Percentiles rank a stretch among this genome's conserved stretches.
phyloP scores from a whole-genome alignment of 495 filamentous ascomycete species.

The Hypoxylon trugodes region DNA sequence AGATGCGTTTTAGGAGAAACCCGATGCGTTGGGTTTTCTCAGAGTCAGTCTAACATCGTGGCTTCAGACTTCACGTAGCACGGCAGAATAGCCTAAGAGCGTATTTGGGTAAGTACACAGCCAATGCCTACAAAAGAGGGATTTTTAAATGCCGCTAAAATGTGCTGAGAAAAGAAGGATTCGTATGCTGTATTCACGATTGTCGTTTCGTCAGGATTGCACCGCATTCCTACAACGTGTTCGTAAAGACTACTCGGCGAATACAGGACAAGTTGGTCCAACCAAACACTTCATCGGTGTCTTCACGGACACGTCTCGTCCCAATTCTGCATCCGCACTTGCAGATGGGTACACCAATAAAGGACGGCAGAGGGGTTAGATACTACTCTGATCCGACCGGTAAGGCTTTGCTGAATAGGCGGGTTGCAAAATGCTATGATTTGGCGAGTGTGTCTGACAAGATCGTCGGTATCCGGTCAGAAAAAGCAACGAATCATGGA shows the following conservation, averaged over 20 bases:
- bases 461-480: slow-evolving; percentile 38
- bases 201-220: slow-evolving; percentile 10
- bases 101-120: slow-evolving; percentile 1
- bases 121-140: too few species aligned
- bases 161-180: too few species aligned
- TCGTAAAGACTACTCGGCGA: slow-evolving; percentile 26
- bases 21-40: background rate
- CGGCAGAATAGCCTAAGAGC: slow-evolving; percentile 5
- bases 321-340: slow-evolving; percentile 5
- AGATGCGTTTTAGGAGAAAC: background rate
- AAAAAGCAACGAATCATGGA: slow-evolving; percentile 10
- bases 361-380: background rate
- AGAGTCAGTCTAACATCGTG: slow-evolving; percentile 5
- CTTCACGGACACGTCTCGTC: slow-evolving; percentile 15
- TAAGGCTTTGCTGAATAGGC: slow-evolving; percentile 17
- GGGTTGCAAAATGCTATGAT: slow-evolving; percentile 6
- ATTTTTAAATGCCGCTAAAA: too few species aligned
- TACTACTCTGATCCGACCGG: slow-evolving; percentile 8
- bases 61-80: slow-evolving; percentile 20
- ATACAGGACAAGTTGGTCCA: slow-evolving; percentile 23
- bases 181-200: slow-evolving; percentile 5
- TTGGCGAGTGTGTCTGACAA: slow-evolving; percentile 31
- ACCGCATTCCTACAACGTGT: slow-evolving; percentile 29
- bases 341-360: slow-evolving; percentile 27
- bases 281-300: slow-evolving; percentile 18